A percentile compares a stretch with the other conserved stretches of the same genome.
Conservation (phyloP, 108 stramenopile genomes). For the Nitzschia inconspicua region DNA sequence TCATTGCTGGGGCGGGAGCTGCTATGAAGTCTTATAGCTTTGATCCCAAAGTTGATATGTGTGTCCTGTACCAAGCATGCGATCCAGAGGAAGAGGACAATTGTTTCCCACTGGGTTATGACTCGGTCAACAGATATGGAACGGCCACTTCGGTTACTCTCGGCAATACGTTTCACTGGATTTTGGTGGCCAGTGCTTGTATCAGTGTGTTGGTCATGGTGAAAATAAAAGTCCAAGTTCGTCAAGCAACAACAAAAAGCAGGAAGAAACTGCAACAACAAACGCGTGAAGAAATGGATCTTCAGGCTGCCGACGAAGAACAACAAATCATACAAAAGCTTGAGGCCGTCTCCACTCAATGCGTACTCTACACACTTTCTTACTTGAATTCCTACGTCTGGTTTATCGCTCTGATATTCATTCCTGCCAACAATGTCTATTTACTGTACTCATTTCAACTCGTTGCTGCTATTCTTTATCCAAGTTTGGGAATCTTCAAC, state of each 20-base stretch:
- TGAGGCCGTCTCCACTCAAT: slow-evolving; percentile 21
- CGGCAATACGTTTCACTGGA: neutral
- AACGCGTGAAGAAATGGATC: neutral
- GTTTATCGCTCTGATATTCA: slow-evolving; percentile 1
- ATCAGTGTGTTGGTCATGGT: neutral
- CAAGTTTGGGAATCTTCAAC: slow-evolving; percentile 46
- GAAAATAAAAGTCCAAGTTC: neutral
- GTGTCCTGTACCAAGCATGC: neutral
- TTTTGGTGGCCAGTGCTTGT: neutral
- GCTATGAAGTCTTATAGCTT: neutral
- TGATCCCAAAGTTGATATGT: neutral
- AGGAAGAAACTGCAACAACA: no score
- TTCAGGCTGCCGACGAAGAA: neutral
- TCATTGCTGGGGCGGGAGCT: slow-evolving; percentile 2
- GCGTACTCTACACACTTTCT: slow-evolving; percentile 8
- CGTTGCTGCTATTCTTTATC: slow-evolving; percentile 19
- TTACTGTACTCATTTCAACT: slow-evolving; percentile 7
- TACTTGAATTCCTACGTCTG: slow-evolving; percentile 22
- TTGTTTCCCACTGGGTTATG: neutral
- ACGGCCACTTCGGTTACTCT: neutral
- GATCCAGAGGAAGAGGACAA: neutral
- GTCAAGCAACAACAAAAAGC: neutral
- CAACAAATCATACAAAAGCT: slow-evolving; percentile 3
- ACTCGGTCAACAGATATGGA: neutral
- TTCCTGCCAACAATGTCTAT: neutral